These are phyloP conservation scores for Striga hermonthica DNA, from an alignment of 305 asterid genomes.

Conservation along the genomic window DNA sequence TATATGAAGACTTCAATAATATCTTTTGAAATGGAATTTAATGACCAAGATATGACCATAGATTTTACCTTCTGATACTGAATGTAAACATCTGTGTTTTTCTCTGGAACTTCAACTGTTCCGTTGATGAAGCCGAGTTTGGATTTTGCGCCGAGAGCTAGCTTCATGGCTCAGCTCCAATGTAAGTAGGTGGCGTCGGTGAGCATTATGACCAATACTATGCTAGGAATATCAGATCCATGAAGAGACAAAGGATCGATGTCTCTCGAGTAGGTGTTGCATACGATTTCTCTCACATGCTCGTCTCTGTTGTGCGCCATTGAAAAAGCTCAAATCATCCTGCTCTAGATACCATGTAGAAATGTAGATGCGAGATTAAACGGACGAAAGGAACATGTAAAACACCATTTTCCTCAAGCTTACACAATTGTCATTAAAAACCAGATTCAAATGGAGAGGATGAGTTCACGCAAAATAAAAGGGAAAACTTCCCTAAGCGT, in stretches of 20 bases:
- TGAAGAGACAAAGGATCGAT: not conserved
- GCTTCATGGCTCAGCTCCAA: not conserved
- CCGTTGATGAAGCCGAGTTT: not conserved
- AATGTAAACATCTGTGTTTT: not conserved
- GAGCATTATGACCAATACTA: not conserved
- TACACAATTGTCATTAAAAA: too few species aligned
- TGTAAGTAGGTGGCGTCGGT: not conserved
- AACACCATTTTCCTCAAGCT: too few species aligned
- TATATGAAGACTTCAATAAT: too few species aligned
- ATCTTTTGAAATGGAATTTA: too few species aligned
- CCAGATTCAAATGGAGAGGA: too few species aligned
- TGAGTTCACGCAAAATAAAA: too few species aligned
- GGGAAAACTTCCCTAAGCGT: too few species aligned
- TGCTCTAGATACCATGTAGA: too few species aligned
- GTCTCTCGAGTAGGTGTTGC: constrained; percentile 29
- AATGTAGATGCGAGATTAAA: too few species aligned
- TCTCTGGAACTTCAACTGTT: not conserved
- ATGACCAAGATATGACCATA: not conserved
- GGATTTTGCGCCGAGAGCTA: not conserved
- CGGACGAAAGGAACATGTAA: too few species aligned
- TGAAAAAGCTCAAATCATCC: too few species aligned
- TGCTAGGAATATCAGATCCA: not conserved
- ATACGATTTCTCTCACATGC: not conserved
- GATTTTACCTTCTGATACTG: not conserved
- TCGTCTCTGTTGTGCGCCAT: too few species aligned